Conservation (phyloP, 108 stramenopile species). For the Cyclotella kingstonii region DNA sequence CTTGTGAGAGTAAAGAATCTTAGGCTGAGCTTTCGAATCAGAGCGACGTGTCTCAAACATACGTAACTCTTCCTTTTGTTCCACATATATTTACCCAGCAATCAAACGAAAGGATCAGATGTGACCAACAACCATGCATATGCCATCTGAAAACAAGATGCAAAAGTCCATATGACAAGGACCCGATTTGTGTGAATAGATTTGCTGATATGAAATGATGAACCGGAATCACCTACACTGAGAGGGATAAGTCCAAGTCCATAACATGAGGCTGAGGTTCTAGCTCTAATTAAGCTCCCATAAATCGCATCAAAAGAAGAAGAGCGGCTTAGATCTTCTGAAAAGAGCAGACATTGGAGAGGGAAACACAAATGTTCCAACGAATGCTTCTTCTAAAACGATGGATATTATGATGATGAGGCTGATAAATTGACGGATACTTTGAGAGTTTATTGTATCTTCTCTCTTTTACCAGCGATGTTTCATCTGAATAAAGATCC, state of each 20-base stretch:
- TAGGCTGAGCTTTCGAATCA: slow-evolving; percentile 63
- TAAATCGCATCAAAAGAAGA: slow-evolving; percentile 81
- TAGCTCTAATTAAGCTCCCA: slow-evolving; percentile 71
- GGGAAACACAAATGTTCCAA: slow-evolving; percentile 31
- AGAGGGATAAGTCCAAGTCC: slow-evolving; percentile 53
- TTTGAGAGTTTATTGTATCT: not conserved
- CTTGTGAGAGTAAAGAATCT: slow-evolving; percentile 57
- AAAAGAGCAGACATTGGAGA: slow-evolving; percentile 11
- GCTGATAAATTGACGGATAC: too few species aligned
- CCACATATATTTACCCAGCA: slow-evolving; percentile 32
- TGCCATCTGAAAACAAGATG: slow-evolving; percentile 63
- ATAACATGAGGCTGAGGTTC: slow-evolving; percentile 59
- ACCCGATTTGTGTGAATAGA: slow-evolving; percentile 28
- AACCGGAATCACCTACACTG: not conserved
- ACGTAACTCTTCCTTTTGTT: slow-evolving; percentile 45
- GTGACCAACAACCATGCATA: slow-evolving; percentile 81
- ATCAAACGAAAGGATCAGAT: slow-evolving; percentile 72
- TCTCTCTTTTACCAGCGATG: not conserved
- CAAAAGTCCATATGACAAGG: slow-evolving; percentile 53
- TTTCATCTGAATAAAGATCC: not conserved
- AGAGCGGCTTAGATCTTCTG: slow-evolving; percentile 41
- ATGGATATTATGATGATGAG: not conserved
- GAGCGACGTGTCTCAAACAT: slow-evolving; percentile 44
- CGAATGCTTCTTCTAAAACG: not conserved
- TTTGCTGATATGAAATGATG: not conserved